Evolutionary conservation across 2,329 filamentous ascomycete species (phyloP), one percentile per base, ranked within the genome.

Genomic region (Gnomoniopsis smithogilvyi): DNA sequence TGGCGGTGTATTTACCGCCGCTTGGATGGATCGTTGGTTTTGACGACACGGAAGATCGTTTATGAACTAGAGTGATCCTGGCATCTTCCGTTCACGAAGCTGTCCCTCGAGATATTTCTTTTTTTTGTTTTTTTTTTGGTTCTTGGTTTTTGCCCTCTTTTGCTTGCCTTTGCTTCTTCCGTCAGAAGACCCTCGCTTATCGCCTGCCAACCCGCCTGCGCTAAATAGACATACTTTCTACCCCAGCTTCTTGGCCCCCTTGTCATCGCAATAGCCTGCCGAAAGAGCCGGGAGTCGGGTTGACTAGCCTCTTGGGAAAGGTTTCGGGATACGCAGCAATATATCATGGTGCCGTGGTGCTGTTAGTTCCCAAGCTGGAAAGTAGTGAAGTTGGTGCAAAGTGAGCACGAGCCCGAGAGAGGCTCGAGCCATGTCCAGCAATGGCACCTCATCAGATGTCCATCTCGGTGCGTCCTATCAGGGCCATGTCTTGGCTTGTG

Each of bases 401-500:
- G 45, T 10, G 30, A 49, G 43, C n/a, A 48, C 53, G 30, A 36
- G 53, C 46, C 45, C 19, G n/a, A 43, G 34, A 26, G 33, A 36
- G 33, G 21, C 48, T 11, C 56, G 45, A 52, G 45, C 56, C 50
- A 60, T 62, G 57, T 46, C 56, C 56, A 57, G 46, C 51, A 54
- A 51, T 59, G 56, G 26, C 52, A 34, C 54, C 47, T 58, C 54
- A 36, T 30, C 26, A 30, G 36, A 46, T 8, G 21, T 49, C 24
- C 45, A 61, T 50, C 41, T 38, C 58, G 36, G 41, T 51, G 38
- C 34, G 45, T 61, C 59, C 30, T 48, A 33, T 21, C 60, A 62
- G 38, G 30, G 45, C 21, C 53, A 48, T 21, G 59, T 63, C 34
- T 24, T 64, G 30, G 62, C 26, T 17, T 64, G 62, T 46, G 57